Conservation (phyloP, 495 filamentous ascomycete genomes). For the Penicillium nucicola region DNA sequence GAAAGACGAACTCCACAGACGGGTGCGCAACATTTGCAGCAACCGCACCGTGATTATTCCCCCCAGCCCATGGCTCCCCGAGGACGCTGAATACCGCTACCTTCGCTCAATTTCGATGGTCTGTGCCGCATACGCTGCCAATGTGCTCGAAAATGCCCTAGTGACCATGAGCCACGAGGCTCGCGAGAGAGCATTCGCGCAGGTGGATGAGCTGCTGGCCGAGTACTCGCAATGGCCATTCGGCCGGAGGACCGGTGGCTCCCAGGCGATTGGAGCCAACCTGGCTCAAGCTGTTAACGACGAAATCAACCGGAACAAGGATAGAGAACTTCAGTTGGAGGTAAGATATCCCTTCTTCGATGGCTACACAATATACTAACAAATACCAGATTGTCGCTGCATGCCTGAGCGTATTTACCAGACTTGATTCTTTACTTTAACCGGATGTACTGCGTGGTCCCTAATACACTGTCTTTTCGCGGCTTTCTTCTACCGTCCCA, state of each 20-base stretch:
- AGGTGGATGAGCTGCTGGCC: constrained; percentile 91
- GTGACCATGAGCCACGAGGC: constrained; percentile 90
- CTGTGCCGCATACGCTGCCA: constrained; percentile 95
- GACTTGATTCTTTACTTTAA: constrained; percentile 90
- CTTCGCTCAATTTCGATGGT: constrained; percentile 92
- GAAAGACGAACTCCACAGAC: constrained; percentile 92
- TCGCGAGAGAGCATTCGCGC: constrained; percentile 88
- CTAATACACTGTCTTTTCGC: constrained; percentile 26
- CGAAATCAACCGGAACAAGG: constrained; percentile 78
- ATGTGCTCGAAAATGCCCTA: constrained; percentile 96
- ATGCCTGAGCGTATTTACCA: constrained; percentile 93
- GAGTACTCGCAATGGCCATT: constrained; percentile 99
- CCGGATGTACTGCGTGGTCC: constrained; percentile 15
- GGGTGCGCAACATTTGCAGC: constrained; percentile 89
- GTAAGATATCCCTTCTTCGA: constrained; percentile 42
- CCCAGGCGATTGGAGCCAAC: constrained; percentile 85
- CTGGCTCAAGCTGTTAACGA: constrained; percentile 83
- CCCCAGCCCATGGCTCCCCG: constrained; percentile 78
- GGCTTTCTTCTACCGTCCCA: constrained; percentile 8
- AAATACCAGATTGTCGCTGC: constrained; percentile 74
- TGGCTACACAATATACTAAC: constrained; percentile 15
- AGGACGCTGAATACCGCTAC: constrained; percentile 90
- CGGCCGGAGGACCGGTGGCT: constrained; percentile 69
- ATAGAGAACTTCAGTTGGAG: constrained; percentile 94
- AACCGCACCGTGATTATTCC: constrained; percentile 91